These are phyloP conservation scores for Vickermania ingenoplastis DNA, from an alignment of 208 protist genomes.

Conservation along the genomic window DNA sequence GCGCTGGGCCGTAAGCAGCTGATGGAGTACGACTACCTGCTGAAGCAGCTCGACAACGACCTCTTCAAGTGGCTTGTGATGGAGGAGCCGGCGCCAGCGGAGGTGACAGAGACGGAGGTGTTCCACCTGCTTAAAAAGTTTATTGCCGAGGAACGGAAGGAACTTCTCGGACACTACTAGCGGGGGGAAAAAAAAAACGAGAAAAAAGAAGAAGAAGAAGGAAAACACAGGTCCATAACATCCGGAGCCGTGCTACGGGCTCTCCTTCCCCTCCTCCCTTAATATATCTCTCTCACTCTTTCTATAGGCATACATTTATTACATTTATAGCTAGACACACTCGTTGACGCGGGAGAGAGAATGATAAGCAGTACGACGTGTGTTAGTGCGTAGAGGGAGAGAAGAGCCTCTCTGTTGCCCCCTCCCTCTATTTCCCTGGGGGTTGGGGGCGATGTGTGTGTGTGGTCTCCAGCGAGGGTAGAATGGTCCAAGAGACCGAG, in stretches of 20 bases:
- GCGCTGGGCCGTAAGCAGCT: slow-evolving; percentile 33
- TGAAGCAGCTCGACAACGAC: slow-evolving; percentile 82
- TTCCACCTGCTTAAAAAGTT: slow-evolving; percentile 46
- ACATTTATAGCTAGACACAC: too few species aligned
- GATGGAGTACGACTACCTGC: slow-evolving; percentile 73
- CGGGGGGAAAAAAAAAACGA: background rate
- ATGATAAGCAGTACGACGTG: too few species aligned
- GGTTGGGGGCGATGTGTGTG: too few species aligned
- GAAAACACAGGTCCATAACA: background rate
- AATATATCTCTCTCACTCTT: too few species aligned
- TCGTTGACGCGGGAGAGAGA: too few species aligned
- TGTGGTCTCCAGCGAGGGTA: too few species aligned
- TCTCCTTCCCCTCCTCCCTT: too few species aligned
- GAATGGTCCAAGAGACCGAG: too few species aligned
- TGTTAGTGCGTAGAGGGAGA: too few species aligned
- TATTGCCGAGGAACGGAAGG: slow-evolving; percentile 34
- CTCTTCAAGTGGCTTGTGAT: slow-evolving; percentile 81
- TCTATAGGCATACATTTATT: too few species aligned
- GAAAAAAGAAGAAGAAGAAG: background rate
- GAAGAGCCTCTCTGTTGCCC: too few species aligned
- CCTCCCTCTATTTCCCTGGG: too few species aligned
- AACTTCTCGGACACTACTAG: slow-evolving; percentile 42
- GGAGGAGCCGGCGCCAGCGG: slow-evolving; percentile 33
- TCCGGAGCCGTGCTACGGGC: background rate
- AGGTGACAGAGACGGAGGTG: slow-evolving; percentile 28